Evolutionary conservation across 768 basidiomycete genomes (phyloP), one percentile per base, ranked within the genome.

Genomic region (Gymnopilus dilepis): DNA sequence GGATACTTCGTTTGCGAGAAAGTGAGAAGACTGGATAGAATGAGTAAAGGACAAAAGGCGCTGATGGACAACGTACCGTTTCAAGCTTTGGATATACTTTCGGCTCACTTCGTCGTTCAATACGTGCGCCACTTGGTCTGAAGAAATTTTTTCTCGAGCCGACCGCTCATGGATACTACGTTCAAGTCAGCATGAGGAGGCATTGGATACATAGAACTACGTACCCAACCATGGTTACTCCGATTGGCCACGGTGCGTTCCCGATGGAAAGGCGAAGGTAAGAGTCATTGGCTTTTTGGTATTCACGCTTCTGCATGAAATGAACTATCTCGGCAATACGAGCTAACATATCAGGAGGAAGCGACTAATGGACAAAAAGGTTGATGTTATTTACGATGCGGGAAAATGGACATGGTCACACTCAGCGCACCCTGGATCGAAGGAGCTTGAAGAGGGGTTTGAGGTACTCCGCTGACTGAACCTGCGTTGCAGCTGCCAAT

Each of bases 171-270:
- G 97, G 58, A 99, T 97, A 79, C 95, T 92, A 61, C 45, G 56
- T 28, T 42, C 37, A n/a, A 33, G 60, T 60, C 38, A 61, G 40
- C 13, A 50, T 21, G 37, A 24, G 54, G 6, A 13, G 30, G 60
- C 21, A n/a, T 26, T 1, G 42, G 28, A 38, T 40, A 17, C 50
- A 26, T 19, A 17, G n/a, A 19, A 41, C 28, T 9, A 81, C 89
- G 38, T 76, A 95, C 94, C 95, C 96, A 78, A 99, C 97, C 92
- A 97, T 97, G 62, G 97, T 99, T 8, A 99, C 97, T 42, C 97
- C 97, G 70, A 99, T 99, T 1, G 97, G 97, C 97, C 97, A 99
- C 2, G 97, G 96, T 0, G 97, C 97, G 69, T 97, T 99, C 33
- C 97, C 97, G 65, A 99, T 99, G 5, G 94, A 95, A 38, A 99